Evolutionary conservation across 2,329 filamentous ascomycete species (phyloP), one percentile per base, ranked within the genome.

Genomic region (Drechslerella stenobrocha): DNA sequence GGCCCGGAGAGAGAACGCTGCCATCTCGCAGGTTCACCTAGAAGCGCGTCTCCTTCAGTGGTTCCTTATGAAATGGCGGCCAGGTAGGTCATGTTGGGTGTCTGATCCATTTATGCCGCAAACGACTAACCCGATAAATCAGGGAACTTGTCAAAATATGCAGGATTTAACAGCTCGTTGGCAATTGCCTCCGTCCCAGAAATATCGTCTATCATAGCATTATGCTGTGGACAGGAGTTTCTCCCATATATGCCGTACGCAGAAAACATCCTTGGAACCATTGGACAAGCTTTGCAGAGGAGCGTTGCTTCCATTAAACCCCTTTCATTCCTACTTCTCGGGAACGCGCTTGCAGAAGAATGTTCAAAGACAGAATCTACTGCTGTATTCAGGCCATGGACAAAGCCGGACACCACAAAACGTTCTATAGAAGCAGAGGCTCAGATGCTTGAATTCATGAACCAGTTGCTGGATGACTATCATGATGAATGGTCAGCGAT

Each of bases 31-130:
- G 72, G 84, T 87, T 83, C 32, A 88, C 83, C 70, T 83, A 85
- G 72, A 81, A 15, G 71, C 71, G 18, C 60, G 71, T 18, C 69
- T 93, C 32, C 83, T 93, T 58, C 82, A 85, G 72, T 98, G 93
- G 93, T 76, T 93, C 0, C 85, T 90, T 72, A 82, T 85, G 30
- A 86, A 83, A 73, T 98, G 92, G 90, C 85, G 85, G 71, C 87
- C 90, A 70, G 85, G 89, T 92, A 79, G 75, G 82, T 76, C 55
- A 7, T 20, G 24, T 28, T 11, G 44, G 24, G 22, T 55, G 5
- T 50, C 52, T 69, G 18, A 48, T 60, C 51, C 65, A 75, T n/a
- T 51, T 18, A 1, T 26, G 34, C 13, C 18, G 20, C n/a, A 20
- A 5, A 42, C 8, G 13, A n/a, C 7, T 37, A 34, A 40, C 37